Base-by-base conservation (phyloP, 345 rosid species). In the Euphorbia pulcherrima region DNA sequence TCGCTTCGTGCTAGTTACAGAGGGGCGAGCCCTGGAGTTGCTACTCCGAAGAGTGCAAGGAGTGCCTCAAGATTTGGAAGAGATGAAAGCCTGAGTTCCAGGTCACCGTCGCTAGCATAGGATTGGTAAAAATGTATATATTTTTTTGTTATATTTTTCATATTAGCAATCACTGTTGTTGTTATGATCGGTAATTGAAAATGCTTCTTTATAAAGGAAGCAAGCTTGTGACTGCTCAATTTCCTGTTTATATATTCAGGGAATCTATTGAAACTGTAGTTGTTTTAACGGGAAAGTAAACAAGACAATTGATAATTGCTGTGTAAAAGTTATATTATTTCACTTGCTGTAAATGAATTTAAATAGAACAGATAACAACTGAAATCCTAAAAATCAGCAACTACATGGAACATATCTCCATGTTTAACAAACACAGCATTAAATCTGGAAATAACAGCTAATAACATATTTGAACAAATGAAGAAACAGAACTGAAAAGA, bases 1-100 rank as follows among this genome's bases (percentile, higher is more conserved):
- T 84, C 95, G 8, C 99, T 94, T 55, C 89, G 97, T 68, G 97
- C 96, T 48, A 92, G 93, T 78, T 89, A 89, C 60, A 85, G 96
- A 73, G 97, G 96, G n/a, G 81, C 90, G 33, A 91, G 92, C 72
- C 97, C 96, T 1, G 82, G 76, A 11, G 28, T 74, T 63, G 79
- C 77, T 8, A 94, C 97, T 73, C 97, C 97, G 33, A 88, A 88
- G 77, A 73, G 80, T 72, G 84, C 65, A 54, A 84, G 97, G 78
- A 93, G 96, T 70, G 77, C 74, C 13, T 91, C 96, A 0, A 84
- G 99, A 78, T 78, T 91, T 57, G 93, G 90, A 69, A 91, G 87
- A 77, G 97, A 94, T 78, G 83, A 74, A 54, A 87, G 86, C 79
- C 67, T 55, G 57, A 30, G 48, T 28, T 71, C 64, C n/a, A 71